Percentiles rank a stretch among this genome's conserved stretches.
Conservation (phyloP, 176 grass and related monocot genomes). For the Carex myosuroides region DNA sequence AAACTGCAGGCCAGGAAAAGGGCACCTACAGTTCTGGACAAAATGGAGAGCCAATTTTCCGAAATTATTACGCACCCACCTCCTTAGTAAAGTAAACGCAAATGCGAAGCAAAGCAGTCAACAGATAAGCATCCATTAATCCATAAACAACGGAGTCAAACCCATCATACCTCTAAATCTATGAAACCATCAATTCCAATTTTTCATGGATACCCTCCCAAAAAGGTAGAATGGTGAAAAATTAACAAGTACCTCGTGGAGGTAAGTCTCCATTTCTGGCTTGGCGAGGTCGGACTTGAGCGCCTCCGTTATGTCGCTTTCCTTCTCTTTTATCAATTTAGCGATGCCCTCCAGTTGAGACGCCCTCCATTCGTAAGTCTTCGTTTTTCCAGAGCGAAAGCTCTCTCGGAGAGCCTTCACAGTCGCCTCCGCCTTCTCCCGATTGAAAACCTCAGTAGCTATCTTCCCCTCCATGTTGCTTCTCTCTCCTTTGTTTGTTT, state of each 20-base stretch:
- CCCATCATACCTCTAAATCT: neutral
- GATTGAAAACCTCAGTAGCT: neutral
- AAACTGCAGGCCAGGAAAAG: neutral
- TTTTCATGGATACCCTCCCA: neutral
- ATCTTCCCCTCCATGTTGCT: neutral
- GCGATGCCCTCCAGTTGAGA: slow-evolving; percentile 48
- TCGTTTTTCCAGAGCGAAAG: slow-evolving; percentile 57
- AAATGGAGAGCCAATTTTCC: neutral
- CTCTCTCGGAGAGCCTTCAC: slow-evolving; percentile 33
- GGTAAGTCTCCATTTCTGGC: slow-evolving; percentile 56
- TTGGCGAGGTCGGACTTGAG: slow-evolving; percentile 75
- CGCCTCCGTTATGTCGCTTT: slow-evolving; percentile 53
- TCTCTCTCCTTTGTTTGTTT: neutral
- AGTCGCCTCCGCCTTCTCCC: slow-evolving; percentile 22
- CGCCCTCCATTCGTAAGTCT: slow-evolving; percentile 54
- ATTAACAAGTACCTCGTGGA: slow-evolving; percentile 51
- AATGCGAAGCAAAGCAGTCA: slow-evolving; percentile 1
- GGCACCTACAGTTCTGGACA: neutral
- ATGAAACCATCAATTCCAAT: neutral
- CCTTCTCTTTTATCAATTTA: slow-evolving; percentile 61
- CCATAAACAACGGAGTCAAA: neutral
- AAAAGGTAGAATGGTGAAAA: neutral
- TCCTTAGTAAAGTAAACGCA: neutral
- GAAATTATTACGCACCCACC: neutral
- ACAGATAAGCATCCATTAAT: neutral